Conservation (phyloP, 1,284 basidiomycete genomes). For the Irpex lacteus region DNA sequence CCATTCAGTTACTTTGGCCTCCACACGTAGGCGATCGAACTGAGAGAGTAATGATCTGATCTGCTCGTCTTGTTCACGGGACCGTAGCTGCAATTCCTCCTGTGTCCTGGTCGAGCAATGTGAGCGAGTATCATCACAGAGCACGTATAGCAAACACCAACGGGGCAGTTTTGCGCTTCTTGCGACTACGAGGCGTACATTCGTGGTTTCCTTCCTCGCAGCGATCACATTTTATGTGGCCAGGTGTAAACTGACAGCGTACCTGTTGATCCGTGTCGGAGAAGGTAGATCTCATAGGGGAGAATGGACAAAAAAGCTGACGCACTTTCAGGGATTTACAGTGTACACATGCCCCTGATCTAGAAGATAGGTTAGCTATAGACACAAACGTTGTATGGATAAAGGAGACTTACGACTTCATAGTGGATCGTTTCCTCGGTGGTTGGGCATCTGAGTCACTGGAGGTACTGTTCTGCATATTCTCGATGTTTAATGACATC, state of each 20-base stretch:
- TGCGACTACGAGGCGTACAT: constrained; percentile 49
- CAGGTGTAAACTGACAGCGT: constrained; percentile 46
- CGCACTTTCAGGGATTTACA: constrained; percentile 59
- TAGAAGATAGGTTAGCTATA: constrained; percentile 3
- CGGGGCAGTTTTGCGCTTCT: constrained; percentile 56
- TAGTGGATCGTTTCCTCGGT: background rate
- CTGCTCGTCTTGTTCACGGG: constrained; percentile 44
- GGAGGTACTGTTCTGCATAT: background rate
- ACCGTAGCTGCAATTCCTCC: constrained; percentile 50
- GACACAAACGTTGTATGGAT: background rate
- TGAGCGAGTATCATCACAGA: background rate
- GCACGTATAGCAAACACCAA: constrained; percentile 29
- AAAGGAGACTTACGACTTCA: constrained; percentile 1
- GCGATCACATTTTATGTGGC: constrained; percentile 43
- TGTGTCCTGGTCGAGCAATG: constrained; percentile 41
- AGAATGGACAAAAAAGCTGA: background rate
- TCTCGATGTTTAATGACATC: background rate
- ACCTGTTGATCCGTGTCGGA: constrained; percentile 33
- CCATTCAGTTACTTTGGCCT: constrained; percentile 40
- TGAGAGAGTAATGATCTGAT: constrained; percentile 45
- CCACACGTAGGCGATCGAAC: constrained; percentile 43
- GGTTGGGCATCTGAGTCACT: constrained; percentile 2
- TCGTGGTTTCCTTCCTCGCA: constrained; percentile 44
- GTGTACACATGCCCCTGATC: constrained; percentile 45
- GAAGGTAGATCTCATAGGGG: background rate